Base-by-base conservation (phyloP, 345 rosid genomes). In the Cardamine resedifolia region DNA sequence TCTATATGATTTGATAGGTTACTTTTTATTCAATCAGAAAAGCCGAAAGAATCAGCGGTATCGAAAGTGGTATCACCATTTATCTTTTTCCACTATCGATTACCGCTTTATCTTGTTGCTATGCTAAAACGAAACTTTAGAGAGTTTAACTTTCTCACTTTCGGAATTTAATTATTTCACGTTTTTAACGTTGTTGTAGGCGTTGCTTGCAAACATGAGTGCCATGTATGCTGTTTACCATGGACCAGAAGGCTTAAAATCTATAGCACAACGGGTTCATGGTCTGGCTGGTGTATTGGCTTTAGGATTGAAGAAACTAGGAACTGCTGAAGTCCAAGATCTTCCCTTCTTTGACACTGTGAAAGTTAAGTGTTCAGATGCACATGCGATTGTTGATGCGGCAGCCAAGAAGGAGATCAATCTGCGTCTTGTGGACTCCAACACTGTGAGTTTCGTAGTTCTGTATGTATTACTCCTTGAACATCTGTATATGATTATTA, bases 181-280 rank as follows among this genome's bases (percentile, higher is more conserved):
- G 26, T 67, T 48, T 58, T 70, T 56, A 10, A 8, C 18, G 16
- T 67, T 69, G 61, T 27, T 79, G 33, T 66, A 90, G 96, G 96
- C 98, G 5, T 80, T 90, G 53, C 95, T 92, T 58, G 96, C 98
- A 62, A 92, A 92, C 77, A 92, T 90, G 96, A 83, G 96, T 78
- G 92, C 90, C 0, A 90, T 88, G 96, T 90, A 71, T 71, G 89
- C 90, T 66, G 93, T 92, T 73, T 92, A 92, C 78, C 98, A 92
- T 59, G 98, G 98, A 74, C 98, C 96, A 20, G 87, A 74, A 73
- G 91, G 96, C 71, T 82, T 90, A 15, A 90, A 87, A 83, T 64
- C 80, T 44, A 90, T 90, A 4, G 84, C 92, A 4, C 83, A 86
- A 79, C 82, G 98, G 24, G 96, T 88, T 34, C 96, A 90, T 69